Evolutionary conservation across 495 filamentous ascomycete species (phyloP).

Genomic region (Penicillium alfredii): DNA sequence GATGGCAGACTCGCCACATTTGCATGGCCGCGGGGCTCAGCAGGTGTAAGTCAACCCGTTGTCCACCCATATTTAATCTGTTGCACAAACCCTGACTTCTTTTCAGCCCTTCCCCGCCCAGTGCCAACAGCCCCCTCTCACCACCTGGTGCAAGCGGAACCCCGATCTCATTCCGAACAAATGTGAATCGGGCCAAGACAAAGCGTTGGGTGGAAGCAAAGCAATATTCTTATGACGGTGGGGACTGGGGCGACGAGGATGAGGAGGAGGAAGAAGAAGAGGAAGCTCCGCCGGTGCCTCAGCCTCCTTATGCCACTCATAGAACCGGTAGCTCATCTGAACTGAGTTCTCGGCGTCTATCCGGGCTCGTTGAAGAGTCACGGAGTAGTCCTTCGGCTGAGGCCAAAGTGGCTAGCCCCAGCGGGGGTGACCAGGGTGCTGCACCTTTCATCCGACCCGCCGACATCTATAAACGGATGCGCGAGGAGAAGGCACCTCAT

Average conservation of each 20-base stretch:
- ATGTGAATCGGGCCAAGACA: conserved; percentile 86
- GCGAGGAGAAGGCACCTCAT: conserved; percentile 57
- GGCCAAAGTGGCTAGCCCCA: conserved; percentile 13
- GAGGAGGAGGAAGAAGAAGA: conserved; percentile 62
- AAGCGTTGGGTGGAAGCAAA: conserved; percentile 94
- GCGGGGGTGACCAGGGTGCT: conserved; percentile 39
- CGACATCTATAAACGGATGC: conserved; percentile 71
- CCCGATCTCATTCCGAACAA: conserved; percentile 62
- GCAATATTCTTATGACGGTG: conserved; percentile 80
- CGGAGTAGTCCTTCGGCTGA: conserved; percentile 14
- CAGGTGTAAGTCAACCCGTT: conserved; percentile 17
- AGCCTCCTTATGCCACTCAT: conserved; percentile 29
- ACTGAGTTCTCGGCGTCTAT: conserved; percentile 19
- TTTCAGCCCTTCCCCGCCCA: conserved; percentile 17
- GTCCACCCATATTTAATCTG: background rate
- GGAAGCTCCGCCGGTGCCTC: conserved; percentile 40
- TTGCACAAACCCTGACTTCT: conserved; percentile 14
- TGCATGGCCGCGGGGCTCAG: conserved; percentile 23
- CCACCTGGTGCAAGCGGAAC: conserved; percentile 24
- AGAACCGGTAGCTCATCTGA: conserved; percentile 29
- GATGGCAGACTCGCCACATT: conserved; percentile 21
- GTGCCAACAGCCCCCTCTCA: conserved; percentile 27
- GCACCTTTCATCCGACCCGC: conserved; percentile 65
- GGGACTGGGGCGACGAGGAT: conserved; percentile 87
- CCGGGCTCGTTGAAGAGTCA: conserved; percentile 12